These are phyloP conservation scores for Kandelia obovata DNA, from an alignment of 345 rosid genomes.

Conservation along the genomic window DNA sequence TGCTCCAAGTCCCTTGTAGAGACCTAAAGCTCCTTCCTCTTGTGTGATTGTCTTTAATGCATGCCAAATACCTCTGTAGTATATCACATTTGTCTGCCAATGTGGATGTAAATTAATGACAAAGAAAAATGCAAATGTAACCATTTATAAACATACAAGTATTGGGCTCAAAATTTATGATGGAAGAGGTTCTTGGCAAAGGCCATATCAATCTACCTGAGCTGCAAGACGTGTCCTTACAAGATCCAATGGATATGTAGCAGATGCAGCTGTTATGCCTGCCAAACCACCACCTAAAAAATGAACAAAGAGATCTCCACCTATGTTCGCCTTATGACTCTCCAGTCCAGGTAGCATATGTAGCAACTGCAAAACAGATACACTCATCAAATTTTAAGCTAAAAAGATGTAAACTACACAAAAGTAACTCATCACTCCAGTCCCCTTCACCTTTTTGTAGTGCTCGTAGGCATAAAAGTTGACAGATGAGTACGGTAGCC, in stretches of 20 bases:
- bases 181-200: constrained; percentile 1
- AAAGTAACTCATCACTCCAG: too few species aligned
- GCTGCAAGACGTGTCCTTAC: constrained; percentile 92
- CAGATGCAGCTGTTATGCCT: constrained; percentile 94
- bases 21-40: constrained; percentile 79
- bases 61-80: constrained; percentile 83
- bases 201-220: constrained; percentile 48
- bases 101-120: constrained; percentile 3
- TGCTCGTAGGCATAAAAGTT: constrained; percentile 86
- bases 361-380: constrained; percentile 47
- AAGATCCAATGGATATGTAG: constrained; percentile 95
- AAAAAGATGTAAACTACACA: not conserved
- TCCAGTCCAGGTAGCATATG: constrained; percentile 45
- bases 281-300: constrained; percentile 86
- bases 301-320: constrained; percentile 57
- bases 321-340: constrained; percentile 39
- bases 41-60: constrained; percentile 60
- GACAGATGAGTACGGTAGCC: constrained; percentile 87
- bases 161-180: too few species aligned
- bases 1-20: constrained; percentile 90
- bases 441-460: constrained; percentile 58
- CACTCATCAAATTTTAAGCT: constrained; percentile 7
- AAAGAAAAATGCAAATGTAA: not conserved
- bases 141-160: too few species aligned
- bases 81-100: constrained; percentile 66